Percentiles rank a stretch among this genome's conserved stretches.
Conservation (phyloP, 148 eudicot genomes). For the Rhododendron williamsianum region DNA sequence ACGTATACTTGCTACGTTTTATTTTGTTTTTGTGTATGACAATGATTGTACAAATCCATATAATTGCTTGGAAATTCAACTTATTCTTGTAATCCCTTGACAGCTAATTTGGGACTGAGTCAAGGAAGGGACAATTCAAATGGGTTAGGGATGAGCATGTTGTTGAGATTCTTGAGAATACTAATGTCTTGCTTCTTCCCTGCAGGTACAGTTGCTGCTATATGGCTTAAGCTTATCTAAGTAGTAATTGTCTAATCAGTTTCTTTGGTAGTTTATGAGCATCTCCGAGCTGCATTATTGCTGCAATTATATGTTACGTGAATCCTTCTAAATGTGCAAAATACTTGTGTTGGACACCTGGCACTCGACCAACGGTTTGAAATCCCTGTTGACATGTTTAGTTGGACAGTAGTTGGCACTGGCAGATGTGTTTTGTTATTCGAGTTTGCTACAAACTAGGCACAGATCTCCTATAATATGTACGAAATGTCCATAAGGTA, state of each 20-base stretch:
- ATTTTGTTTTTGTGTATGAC: constrained; percentile 3
- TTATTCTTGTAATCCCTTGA: constrained; percentile 2
- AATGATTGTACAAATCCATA: constrained; percentile 7
- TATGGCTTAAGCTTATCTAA: not conserved
- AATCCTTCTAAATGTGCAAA: not conserved
- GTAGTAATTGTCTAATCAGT: not conserved
- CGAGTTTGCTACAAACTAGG: not conserved
- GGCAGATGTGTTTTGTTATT: not conserved
- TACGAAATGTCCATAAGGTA: not conserved
- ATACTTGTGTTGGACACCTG: not conserved
- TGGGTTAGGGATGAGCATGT: not conserved
- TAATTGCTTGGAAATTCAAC: constrained; percentile 4
- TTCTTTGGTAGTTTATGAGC: not conserved
- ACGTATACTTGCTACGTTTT: not conserved
- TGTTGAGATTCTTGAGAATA: not conserved
- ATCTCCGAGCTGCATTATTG: not conserved
- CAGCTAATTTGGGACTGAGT: not conserved
- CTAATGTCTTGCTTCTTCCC: not conserved
- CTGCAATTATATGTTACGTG: not conserved
- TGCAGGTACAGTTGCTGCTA: not conserved
- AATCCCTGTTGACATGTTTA: not conserved
- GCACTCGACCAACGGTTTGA: not conserved
- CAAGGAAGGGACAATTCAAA: not conserved
- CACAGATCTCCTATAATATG: not conserved
- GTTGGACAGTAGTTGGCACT: not conserved